Evolutionary conservation across 1,284 basidiomycete genomes (phyloP).

Genomic region (Irpex sp.): DNA sequence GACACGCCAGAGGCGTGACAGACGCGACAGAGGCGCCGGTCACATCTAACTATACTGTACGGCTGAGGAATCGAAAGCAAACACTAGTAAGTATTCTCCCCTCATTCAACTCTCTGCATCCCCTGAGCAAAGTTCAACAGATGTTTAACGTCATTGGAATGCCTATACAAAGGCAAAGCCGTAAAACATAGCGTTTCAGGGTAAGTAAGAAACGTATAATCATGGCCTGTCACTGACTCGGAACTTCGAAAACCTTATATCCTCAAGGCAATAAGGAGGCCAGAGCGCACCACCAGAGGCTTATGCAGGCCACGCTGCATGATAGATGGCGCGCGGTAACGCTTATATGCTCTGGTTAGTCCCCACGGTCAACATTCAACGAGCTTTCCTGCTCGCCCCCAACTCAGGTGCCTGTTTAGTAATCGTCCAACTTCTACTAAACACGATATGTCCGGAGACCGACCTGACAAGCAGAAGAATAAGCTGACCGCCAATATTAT

Average conservation of each 20-base stretch:
- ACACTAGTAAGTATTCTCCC: too few relatives aligned
- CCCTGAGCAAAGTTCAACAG: too few relatives aligned
- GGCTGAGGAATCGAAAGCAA: too few relatives aligned
- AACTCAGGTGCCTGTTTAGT: too few relatives aligned
- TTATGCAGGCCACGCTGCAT: neutral
- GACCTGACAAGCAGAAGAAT: constrained; percentile 8
- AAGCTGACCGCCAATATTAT: neutral
- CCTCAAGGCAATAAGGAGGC: neutral
- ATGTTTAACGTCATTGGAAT: too few relatives aligned
- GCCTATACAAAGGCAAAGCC: too few relatives aligned
- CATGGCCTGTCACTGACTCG: too few relatives aligned
- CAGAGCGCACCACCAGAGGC: neutral
- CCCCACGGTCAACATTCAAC: too few relatives aligned
- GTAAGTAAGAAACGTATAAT: too few relatives aligned
- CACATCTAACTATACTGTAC: neutral
- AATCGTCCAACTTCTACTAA: neutral
- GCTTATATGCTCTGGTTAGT: neutral
- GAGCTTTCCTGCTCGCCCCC: too few relatives aligned
- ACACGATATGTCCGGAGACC: neutral
- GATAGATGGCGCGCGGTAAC: neutral
- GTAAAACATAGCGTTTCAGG: too few relatives aligned
- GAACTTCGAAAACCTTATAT: neutral
- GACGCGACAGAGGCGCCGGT: neutral
- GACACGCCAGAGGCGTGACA: neutral
- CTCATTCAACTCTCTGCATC: too few relatives aligned